phyloP scores from a whole-genome alignment of 495 filamentous ascomycete genomes.

The Poronia punctata region DNA sequence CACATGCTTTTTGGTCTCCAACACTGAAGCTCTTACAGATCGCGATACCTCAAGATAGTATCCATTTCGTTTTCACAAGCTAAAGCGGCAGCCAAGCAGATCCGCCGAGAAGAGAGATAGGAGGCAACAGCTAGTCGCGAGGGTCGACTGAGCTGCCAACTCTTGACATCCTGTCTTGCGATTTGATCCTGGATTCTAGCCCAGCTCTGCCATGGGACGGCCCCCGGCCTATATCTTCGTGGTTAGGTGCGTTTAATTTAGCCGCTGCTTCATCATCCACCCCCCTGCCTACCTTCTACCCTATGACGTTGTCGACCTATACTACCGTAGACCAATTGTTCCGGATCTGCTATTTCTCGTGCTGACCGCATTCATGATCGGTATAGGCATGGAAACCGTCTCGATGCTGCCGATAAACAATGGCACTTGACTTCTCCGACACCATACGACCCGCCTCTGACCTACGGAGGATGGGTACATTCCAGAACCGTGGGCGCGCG shows the following conservation, averaged over 20 bases:
- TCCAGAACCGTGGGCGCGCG: slow-evolving; percentile 69
- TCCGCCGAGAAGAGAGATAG: neutral
- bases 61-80: too few relatives aligned
- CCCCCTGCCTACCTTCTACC: slow-evolving; percentile 10
- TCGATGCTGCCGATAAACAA: slow-evolving; percentile 87
- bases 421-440: slow-evolving; percentile 95
- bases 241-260: slow-evolving; percentile 54
- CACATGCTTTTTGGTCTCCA: neutral
- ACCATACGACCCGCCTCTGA: slow-evolving; percentile 92
- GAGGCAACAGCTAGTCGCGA: too few relatives aligned
- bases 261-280: neutral
- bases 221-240: slow-evolving; percentile 60
- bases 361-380: too few relatives aligned
- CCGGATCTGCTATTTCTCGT: too few relatives aligned
- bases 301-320: too few relatives aligned
- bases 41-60: too few relatives aligned
- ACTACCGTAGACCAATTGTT: too few relatives aligned
- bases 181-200: neutral
- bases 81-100: neutral
- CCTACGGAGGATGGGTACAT: slow-evolving; percentile 90
- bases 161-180: too few relatives aligned
- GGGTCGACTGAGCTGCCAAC: too few relatives aligned
- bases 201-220: slow-evolving; percentile 29
- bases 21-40: too few relatives aligned
- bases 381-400: slow-evolving; percentile 76